These are phyloP conservation scores for Syzygium aqueum DNA, from an alignment of 345 rosid genomes.

Conservation along the genomic window DNA sequence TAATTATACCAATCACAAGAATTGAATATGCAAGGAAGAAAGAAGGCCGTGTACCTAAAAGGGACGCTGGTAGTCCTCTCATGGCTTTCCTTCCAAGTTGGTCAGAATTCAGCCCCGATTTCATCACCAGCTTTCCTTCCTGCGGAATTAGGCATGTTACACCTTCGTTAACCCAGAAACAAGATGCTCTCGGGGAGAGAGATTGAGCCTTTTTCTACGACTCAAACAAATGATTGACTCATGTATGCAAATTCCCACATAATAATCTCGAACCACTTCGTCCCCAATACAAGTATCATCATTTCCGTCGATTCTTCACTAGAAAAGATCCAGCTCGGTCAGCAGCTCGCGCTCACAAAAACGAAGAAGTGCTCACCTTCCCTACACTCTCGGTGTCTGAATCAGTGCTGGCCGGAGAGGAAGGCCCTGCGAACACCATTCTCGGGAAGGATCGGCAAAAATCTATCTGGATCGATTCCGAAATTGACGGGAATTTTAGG, in stretches of 20 bases:
- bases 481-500: neutral
- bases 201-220: neutral
- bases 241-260: neutral
- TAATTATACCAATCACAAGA: too few relatives aligned
- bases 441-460: neutral
- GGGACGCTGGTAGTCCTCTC: neutral
- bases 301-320: neutral
- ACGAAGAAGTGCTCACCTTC: neutral
- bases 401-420: neutral
- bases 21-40: neutral
- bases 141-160: neutral
- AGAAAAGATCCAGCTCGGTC: neutral
- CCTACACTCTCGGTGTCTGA: neutral
- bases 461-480: neutral
- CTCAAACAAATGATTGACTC: neutral
- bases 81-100: neutral
- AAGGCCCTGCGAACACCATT: neutral
- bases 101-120: neutral
- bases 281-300: neutral
- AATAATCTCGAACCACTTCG: neutral
- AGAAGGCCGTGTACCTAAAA: neutral
- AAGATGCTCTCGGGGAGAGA: neutral
- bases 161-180: neutral
- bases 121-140: neutral
- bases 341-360: neutral